Conservation (phyloP, 306 rosid genomes). For the Betula pendula region DNA sequence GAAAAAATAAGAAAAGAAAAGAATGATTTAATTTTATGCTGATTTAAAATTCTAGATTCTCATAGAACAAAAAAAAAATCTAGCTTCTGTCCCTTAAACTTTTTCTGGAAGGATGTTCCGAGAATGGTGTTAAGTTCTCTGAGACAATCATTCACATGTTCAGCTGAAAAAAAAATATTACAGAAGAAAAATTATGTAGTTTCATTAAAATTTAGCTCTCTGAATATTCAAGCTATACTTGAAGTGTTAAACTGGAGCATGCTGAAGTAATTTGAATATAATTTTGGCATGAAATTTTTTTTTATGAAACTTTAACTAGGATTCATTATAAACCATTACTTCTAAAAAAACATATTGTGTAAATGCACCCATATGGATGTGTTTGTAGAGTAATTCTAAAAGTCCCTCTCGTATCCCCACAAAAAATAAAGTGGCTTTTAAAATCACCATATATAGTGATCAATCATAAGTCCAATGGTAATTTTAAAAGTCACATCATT, state of each 20-base stretch:
- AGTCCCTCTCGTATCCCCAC: too few relatives aligned
- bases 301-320: neutral
- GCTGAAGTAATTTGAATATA: neutral
- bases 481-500: too few relatives aligned
- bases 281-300: neutral
- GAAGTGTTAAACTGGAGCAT: conserved; percentile 4
- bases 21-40: neutral
- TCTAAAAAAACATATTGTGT: neutral
- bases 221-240: neutral
- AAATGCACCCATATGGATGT: neutral
- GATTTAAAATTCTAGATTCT: neutral
- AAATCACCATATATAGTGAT: too few relatives aligned
- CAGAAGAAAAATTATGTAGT: neutral
- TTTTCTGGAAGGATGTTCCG: neutral
- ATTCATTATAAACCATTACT: neutral
- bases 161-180: neutral
- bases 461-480: too few relatives aligned
- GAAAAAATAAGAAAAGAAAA: neutral
- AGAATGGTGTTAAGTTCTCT: neutral
- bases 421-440: too few relatives aligned
- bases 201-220: neutral
- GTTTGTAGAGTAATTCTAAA: too few relatives aligned
- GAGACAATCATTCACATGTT: neutral
- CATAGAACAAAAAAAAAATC: too few relatives aligned
- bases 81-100: neutral